These are phyloP conservation scores for Ambrosiella xylebori DNA, from an alignment of 2,329 filamentous ascomycete genomes.

Conservation along the genomic window DNA sequence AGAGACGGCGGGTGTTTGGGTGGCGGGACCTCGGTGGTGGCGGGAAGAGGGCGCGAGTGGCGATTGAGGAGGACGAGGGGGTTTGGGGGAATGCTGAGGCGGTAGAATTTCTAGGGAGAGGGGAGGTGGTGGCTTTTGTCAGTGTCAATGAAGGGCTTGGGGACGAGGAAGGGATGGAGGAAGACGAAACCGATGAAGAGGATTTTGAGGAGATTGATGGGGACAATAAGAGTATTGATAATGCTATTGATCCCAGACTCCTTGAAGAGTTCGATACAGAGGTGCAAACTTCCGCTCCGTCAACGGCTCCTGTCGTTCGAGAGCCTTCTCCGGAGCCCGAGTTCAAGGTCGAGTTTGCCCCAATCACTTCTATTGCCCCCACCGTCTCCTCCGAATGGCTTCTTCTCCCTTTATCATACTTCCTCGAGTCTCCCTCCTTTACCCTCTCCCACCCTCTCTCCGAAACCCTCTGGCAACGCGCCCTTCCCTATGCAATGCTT, in stretches of 20 bases:
- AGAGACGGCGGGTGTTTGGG: slow-evolving; percentile 5
- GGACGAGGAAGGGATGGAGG: not conserved
- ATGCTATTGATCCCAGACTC: slow-evolving; percentile 9
- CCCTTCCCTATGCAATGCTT: slow-evolving; percentile 2
- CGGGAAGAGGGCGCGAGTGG: slow-evolving; percentile 6
- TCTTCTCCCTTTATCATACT: not conserved
- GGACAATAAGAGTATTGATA: not conserved
- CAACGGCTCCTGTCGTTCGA: not conserved
- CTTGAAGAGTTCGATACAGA: not conserved
- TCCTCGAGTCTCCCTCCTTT: not conserved
- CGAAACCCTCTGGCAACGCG: slow-evolving; percentile 11
- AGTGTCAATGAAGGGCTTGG: slow-evolving; percentile 10
- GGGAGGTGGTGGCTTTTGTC: slow-evolving; percentile 10
- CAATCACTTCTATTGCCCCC: not conserved
- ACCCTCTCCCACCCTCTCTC: slow-evolving; percentile 5
- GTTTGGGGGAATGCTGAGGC: slow-evolving; percentile 11
- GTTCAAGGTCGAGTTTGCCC: slow-evolving; percentile 2
- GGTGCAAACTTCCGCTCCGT: not conserved
- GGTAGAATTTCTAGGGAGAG: slow-evolving; percentile 7
- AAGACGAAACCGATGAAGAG: not conserved
- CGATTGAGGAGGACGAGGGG: slow-evolving; percentile 12
- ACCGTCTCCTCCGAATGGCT: not conserved
- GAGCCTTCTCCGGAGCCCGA: not conserved
- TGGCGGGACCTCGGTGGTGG: slow-evolving; percentile 10
- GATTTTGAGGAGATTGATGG: not conserved